Conservation (phyloP, 73 alveolate genomes). For the Vitrella brassicaformis region DNA sequence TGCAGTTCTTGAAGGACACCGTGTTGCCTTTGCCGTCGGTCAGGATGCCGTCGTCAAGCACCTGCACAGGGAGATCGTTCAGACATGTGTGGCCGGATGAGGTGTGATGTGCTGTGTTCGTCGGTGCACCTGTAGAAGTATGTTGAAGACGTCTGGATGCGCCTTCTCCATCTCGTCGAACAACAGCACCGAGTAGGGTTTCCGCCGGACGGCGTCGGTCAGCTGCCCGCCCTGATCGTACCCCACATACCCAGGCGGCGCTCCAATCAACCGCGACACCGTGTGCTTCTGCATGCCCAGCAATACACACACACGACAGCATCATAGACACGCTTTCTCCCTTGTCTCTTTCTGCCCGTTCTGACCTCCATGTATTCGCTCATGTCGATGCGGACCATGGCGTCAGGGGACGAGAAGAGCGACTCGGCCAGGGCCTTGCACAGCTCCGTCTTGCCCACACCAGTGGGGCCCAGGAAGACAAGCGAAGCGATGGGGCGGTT, state of each 20-base stretch:
- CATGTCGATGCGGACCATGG: constrained; percentile 44
- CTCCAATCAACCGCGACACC: constrained; percentile 39
- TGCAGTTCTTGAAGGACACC: constrained; percentile 22
- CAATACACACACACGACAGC: background rate
- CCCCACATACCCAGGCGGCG: constrained; percentile 46
- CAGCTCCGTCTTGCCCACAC: constrained; percentile 21
- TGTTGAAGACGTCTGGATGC: constrained; percentile 41
- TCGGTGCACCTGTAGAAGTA: constrained; percentile 1
- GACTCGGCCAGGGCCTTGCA: constrained; percentile 18
- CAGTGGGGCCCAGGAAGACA: constrained; percentile 22
- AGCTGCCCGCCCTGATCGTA: constrained; percentile 40
- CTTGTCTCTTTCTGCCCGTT: background rate
- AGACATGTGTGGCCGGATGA: too few relatives aligned
- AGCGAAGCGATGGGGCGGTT: constrained; percentile 24
- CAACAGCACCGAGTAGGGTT: constrained; percentile 26
- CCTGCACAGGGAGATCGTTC: background rate
- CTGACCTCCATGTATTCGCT: constrained; percentile 3
- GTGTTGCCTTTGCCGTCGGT: constrained; percentile 1
- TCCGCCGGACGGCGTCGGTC: constrained; percentile 35
- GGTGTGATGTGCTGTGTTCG: too few relatives aligned
- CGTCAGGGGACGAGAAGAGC: constrained; percentile 8
- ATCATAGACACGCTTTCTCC: background rate
- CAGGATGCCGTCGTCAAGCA: background rate
- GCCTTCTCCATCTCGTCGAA: constrained; percentile 39
- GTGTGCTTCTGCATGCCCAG: constrained; percentile 35